These are phyloP conservation scores for Hymenoscyphus linearis DNA, from an alignment of 2,329 filamentous ascomycete genomes.

Conservation along the genomic window DNA sequence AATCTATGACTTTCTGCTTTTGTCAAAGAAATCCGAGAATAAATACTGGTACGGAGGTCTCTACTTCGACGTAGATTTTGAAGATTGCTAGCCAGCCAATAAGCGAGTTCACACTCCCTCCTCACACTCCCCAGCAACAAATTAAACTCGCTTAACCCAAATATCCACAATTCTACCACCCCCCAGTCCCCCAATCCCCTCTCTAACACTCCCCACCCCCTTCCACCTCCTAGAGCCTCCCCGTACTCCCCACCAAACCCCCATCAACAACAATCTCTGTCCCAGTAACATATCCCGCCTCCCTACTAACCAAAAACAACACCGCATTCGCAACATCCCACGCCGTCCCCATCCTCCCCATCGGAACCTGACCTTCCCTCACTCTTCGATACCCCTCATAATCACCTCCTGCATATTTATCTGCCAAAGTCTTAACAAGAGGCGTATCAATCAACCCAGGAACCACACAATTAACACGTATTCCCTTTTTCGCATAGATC, in stretches of 20 bases:
- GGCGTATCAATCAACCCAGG: conserved; percentile 54
- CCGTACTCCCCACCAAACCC: conserved; percentile 39
- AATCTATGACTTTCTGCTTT: too few relatives aligned
- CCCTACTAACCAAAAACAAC: conserved; percentile 49
- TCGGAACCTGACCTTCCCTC: conserved; percentile 51
- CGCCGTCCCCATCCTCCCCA: conserved; percentile 53
- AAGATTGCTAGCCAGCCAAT: too few relatives aligned
- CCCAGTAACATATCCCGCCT: conserved; percentile 54
- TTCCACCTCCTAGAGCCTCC: conserved; percentile 10
- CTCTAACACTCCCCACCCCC: too few relatives aligned
- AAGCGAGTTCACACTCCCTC: too few relatives aligned
- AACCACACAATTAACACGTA: conserved; percentile 50
- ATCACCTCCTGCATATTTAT: conserved; percentile 39
- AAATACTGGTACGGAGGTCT: too few relatives aligned
- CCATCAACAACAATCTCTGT: conserved; percentile 47
- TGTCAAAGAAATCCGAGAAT: too few relatives aligned
- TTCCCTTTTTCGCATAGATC: conserved; percentile 42
- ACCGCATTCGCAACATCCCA: conserved; percentile 55
- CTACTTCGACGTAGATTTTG: too few relatives aligned
- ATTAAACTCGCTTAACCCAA: neutral
- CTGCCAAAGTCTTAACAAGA: conserved; percentile 40
- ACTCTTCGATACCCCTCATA: conserved; percentile 46
- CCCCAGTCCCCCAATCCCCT: too few relatives aligned
- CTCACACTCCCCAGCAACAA: too few relatives aligned
- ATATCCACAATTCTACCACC: too few relatives aligned